A percentile compares a stretch with the other conserved stretches of the same genome.
These are phyloP conservation scores for Arabidopsis hybrid DNA, from an alignment of 441 rosid genomes.

Conservation along the genomic window DNA sequence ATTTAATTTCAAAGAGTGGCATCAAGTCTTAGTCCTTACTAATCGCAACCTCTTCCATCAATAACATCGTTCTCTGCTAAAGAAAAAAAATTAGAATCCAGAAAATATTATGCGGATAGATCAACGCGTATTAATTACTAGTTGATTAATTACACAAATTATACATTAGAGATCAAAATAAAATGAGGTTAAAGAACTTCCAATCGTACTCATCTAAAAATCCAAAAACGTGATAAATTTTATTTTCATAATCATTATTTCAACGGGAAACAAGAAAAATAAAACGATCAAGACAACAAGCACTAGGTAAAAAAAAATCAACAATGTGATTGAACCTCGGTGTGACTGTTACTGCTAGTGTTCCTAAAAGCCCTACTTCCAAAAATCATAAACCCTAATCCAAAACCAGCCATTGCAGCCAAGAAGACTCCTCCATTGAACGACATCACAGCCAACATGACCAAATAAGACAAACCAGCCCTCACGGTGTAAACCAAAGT, in stretches of 20 bases:
- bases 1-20: slow-evolving; percentile 5
- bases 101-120: neutral
- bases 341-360: slow-evolving; percentile 28
- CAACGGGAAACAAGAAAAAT: neutral
- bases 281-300: neutral
- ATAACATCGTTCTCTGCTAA: neutral
- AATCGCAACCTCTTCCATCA: slow-evolving; percentile 4
- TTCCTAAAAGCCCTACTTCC: slow-evolving; percentile 43
- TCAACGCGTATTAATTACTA: neutral
- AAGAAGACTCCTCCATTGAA: slow-evolving; percentile 47
- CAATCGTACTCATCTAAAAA: neutral
- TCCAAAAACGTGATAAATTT: neutral
- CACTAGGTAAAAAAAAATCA: slow-evolving; percentile 13
- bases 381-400: slow-evolving; percentile 43
- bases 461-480: slow-evolving; percentile 38
- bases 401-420: slow-evolving; percentile 47
- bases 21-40: slow-evolving; percentile 4
- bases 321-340: slow-evolving; percentile 45
- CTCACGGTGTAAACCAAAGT: slow-evolving; percentile 33
- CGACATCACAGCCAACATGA: slow-evolving; percentile 47
- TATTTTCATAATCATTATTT: neutral
- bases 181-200: neutral
- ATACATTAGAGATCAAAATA: neutral
- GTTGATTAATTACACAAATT: neutral
- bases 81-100: neutral